These are phyloP conservation scores for Persicaria tinctoria DNA, from an alignment of 148 eudicot genomes.

Conservation along the genomic window DNA sequence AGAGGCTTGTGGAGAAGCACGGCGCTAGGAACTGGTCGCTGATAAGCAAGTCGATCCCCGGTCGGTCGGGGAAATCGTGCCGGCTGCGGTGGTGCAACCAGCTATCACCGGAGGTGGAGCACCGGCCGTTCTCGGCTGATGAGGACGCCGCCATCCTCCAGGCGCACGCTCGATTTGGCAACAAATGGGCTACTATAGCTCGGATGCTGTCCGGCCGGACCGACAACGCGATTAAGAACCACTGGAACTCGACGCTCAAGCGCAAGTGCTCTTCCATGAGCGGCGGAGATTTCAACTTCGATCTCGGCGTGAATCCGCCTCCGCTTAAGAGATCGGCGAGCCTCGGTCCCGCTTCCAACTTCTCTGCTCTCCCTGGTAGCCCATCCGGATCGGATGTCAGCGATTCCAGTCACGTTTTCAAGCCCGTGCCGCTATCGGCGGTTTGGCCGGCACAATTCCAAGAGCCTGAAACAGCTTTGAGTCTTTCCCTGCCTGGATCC, in stretches of 20 bases:
- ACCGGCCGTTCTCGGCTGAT: constrained; percentile 37
- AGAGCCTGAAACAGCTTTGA: constrained; percentile 6
- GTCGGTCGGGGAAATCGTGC: constrained; percentile 53
- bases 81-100: constrained; percentile 58
- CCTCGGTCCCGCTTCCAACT: background rate
- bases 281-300: constrained; percentile 12
- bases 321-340: constrained; percentile 13
- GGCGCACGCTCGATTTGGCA: constrained; percentile 26
- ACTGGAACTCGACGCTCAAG: constrained; percentile 24
- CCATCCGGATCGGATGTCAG: constrained; percentile 9
- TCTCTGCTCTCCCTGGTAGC: background rate
- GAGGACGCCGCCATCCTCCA: constrained; percentile 38
- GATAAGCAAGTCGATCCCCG: constrained; percentile 44
- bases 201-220: constrained; percentile 12
- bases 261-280: constrained; percentile 36
- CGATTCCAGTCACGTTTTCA: background rate
- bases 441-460: background rate
- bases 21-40: constrained; percentile 52
- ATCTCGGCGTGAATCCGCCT: background rate
- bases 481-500: constrained; percentile 5
- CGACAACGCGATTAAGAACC: constrained; percentile 12
- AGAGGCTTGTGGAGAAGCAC: constrained; percentile 27
- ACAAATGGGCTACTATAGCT: constrained; percentile 16
- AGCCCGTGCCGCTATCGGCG: constrained; percentile 4
- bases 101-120: constrained; percentile 21